phyloP scores from a whole-genome alignment of 2,329 filamentous ascomycete species.

The Diaporthe destruens region DNA sequence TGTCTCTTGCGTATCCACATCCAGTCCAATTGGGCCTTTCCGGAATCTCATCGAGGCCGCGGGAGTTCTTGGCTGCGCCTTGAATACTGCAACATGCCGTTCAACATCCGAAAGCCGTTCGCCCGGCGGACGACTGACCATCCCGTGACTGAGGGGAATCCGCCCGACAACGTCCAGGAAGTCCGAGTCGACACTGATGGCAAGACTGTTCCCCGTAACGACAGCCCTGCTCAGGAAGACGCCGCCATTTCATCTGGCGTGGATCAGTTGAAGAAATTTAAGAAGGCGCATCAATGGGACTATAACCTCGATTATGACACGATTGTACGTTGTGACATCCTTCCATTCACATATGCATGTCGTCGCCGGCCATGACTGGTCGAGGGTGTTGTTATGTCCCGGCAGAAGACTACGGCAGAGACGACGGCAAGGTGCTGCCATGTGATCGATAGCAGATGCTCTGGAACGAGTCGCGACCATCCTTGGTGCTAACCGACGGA shows the following conservation, averaged over 20 bases:
- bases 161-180: neutral
- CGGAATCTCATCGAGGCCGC: constrained; percentile 8
- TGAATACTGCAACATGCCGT: constrained; percentile 28
- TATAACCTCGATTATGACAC: constrained; percentile 39
- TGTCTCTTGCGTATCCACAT: neutral
- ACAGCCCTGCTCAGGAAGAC: constrained; percentile 17
- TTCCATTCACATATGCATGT: neutral
- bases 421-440: neutral
- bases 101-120: constrained; percentile 37
- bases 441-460: neutral
- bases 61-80: neutral
- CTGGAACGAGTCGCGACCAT: neutral
- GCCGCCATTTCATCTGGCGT: constrained; percentile 28
- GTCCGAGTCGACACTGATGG: constrained; percentile 35
- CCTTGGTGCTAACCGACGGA: neutral
- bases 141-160: constrained; percentile 30
- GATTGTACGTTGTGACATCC: constrained; percentile 26
- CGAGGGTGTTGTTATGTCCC: neutral
- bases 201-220: constrained; percentile 17
- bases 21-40: neutral
- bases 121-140: constrained; percentile 34
- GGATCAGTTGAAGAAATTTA: constrained; percentile 39
- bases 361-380: neutral
- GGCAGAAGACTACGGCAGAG: too few relatives aligned
- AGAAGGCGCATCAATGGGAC: constrained; percentile 40